Conservation (phyloP, 1,284 basidiomycete genomes). For the Ganoderma boninense region DNA sequence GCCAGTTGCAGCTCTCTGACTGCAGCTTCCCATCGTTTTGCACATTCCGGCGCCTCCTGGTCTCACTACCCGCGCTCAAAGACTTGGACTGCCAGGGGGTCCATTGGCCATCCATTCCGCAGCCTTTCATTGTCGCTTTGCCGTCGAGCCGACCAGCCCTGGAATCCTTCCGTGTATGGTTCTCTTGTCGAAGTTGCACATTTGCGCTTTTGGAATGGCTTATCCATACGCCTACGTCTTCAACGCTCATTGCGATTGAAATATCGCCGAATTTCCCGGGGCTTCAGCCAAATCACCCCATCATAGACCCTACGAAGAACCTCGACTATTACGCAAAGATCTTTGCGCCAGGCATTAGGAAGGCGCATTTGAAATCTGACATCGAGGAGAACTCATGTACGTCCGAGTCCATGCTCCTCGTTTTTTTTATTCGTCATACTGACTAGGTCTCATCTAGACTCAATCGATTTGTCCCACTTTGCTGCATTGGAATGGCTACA, state of each 20-base stretch:
- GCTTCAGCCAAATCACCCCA: background rate
- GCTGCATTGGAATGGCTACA: background rate
- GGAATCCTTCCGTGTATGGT: background rate
- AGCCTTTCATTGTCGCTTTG: background rate
- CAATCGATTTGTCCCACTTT: background rate
- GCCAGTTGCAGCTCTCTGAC: background rate
- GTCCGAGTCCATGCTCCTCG: background rate
- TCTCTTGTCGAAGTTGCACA: background rate
- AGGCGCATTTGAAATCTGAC: background rate
- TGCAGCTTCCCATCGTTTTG: background rate
- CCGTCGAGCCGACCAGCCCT: background rate
- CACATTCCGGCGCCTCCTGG: background rate
- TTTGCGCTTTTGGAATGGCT: background rate
- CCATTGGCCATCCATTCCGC: background rate
- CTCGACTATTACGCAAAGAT: background rate
- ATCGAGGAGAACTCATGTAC: background rate
- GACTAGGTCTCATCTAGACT: background rate
- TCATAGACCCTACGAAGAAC: background rate
- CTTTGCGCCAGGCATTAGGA: background rate
- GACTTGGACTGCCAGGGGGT: background rate
- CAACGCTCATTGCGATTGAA: background rate
- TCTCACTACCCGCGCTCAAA: background rate
- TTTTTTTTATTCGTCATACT: background rate
- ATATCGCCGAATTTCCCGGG: background rate
- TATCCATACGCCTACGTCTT: background rate